phyloP scores from a whole-genome alignment of 768 basidiomycete genomes.

The Nevesoporus exiguus region DNA sequence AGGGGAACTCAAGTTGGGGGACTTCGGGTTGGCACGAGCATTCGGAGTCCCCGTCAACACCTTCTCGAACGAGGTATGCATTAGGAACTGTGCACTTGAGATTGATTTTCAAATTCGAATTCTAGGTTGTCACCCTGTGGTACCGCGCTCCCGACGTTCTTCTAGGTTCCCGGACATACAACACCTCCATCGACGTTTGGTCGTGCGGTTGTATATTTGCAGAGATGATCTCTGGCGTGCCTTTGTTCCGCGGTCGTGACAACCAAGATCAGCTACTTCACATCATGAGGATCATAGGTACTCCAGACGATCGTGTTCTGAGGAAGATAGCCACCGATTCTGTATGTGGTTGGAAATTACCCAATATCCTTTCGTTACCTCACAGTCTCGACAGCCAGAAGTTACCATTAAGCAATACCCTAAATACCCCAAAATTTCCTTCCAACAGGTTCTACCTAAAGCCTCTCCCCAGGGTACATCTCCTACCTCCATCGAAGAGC shows the following conservation, averaged over 20 bases:
- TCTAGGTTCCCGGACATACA: constrained; percentile 94
- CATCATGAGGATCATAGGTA: constrained; percentile 96
- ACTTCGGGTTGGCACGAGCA: constrained; percentile 95
- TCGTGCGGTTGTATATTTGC: constrained; percentile 99
- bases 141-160: constrained; percentile 98
- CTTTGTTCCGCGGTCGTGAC: constrained; percentile 93
- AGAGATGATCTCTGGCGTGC: constrained; percentile 98
- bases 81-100: not conserved
- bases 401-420: constrained; percentile 82
- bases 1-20: constrained; percentile 94
- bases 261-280: constrained; percentile 97
- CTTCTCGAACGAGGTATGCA: constrained; percentile 87
- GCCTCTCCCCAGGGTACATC: constrained; percentile 74
- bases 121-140: constrained; percentile 95
- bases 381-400: constrained; percentile 58
- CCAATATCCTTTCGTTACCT: not conserved
- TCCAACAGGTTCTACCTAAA: constrained; percentile 79
- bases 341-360: constrained; percentile 42
- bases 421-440: constrained; percentile 79
- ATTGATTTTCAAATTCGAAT: constrained; percentile 2
- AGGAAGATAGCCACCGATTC: constrained; percentile 89
- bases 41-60: constrained; percentile 99
- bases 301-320: constrained; percentile 84
- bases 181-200: constrained; percentile 98
- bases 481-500: not conserved